phyloP scores from a whole-genome alignment of 768 basidiomycete species.

The Coprinopsis cinerea region DNA sequence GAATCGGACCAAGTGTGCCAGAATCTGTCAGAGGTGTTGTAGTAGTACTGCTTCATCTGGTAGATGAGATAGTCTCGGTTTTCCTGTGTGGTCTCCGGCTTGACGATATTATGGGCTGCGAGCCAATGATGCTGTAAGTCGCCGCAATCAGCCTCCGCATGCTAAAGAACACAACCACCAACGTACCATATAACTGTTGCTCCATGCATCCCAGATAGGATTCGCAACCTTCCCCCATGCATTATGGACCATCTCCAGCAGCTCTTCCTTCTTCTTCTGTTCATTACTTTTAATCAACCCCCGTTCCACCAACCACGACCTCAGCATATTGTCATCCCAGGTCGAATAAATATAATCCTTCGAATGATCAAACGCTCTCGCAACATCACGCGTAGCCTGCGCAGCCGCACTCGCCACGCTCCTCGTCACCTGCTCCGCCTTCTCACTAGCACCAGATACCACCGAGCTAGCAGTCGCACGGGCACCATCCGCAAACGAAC shows the following conservation, averaged over 20 bases:
- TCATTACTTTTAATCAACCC: slow-evolving; percentile 60
- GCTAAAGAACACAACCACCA: not conserved
- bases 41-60: slow-evolving; percentile 79
- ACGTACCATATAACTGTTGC: slow-evolving; percentile 73
- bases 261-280: slow-evolving; percentile 57
- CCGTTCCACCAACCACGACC: slow-evolving; percentile 68
- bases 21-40: slow-evolving; percentile 45
- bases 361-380: slow-evolving; percentile 53
- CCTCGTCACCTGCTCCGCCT: slow-evolving; percentile 30
- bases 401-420: slow-evolving; percentile 26
- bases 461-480: slow-evolving; percentile 44
- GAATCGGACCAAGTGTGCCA: slow-evolving; percentile 75
- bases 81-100: slow-evolving; percentile 37
- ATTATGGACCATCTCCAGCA: slow-evolving; percentile 62
- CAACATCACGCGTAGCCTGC: slow-evolving; percentile 48
- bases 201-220: slow-evolving; percentile 83
- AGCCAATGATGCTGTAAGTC: slow-evolving; percentile 72
- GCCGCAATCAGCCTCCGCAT: not conserved
- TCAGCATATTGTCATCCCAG: slow-evolving; percentile 78
- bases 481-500: slow-evolving; percentile 45
- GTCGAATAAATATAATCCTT: slow-evolving; percentile 87
- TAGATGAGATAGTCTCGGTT: slow-evolving; percentile 58
- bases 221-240: slow-evolving; percentile 56
- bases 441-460: slow-evolving; percentile 37
- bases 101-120: slow-evolving; percentile 66